Evolutionary conservation across 2,329 filamentous ascomycete species (phyloP), one percentile per base, ranked within the genome.

Genomic region (Calonectria pseudoreteaudii): DNA sequence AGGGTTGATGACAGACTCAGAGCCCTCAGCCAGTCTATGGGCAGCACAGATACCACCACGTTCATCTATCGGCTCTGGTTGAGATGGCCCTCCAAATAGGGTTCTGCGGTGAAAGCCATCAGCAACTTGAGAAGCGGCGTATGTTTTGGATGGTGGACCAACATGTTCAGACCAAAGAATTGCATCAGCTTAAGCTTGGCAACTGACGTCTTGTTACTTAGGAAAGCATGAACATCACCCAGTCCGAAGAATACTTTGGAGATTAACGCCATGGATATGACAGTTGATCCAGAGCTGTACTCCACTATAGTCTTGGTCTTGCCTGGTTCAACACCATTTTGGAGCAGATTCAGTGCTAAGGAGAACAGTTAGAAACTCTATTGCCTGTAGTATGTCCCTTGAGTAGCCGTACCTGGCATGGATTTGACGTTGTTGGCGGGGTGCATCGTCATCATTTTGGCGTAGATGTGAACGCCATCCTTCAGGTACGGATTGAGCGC

Each of bases 401-500:
- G 13, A 67, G 70, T 11, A 74, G 91, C 86, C 68, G 90, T 90
- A 88, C 88, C 89, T 77, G 91, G 91, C 82, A 93, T 87, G 2
- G 89, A 87, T 79, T 93, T 93, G 76, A 93, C 91, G 62, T 93
- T 93, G 74, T 93, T 90, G 4, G 91, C 90, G 0, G 91, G 91
- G 77, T 91, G 90, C 85, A 90, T 89, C 2, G 90, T 91, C 87
- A 93, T 89, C 90, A 93, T 90, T 83, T 93, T 93, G 47, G 91
- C 91, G 75, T 91, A 92, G 67, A 93, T 91, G 14, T 90, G 87
- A 6, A 93, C 88, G 5, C 90, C 89, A 87, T 92, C 87, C 31
- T 86, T 75, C 26, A 87, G 85, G 74, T 88, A 90, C 3, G 91
- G 90, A 72, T 93, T 93, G 41, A 93, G 84, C 14, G 82, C 83